A percentile compares a stretch with the other conserved stretches of the same genome.
phyloP scores from a whole-genome alignment of 1,284 basidiomycete species.

The Amylostereum areolatum region DNA sequence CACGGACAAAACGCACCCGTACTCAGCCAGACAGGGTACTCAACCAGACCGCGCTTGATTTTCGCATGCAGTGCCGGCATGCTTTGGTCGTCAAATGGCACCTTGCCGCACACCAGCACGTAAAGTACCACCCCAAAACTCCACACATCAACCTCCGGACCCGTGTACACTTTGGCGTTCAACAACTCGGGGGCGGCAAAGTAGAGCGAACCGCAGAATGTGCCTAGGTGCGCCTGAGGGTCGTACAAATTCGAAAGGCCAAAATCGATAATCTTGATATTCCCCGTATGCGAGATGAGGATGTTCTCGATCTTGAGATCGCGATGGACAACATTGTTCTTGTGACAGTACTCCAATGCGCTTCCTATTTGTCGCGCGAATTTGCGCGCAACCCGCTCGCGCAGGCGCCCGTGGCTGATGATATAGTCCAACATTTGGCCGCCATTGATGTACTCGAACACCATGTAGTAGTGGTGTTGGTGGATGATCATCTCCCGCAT shows the following conservation, averaged over 20 bases:
- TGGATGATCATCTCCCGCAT: constrained; percentile 98
- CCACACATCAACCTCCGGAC: constrained; percentile 98
- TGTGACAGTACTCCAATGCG: constrained; percentile 95
- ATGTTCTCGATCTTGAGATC: constrained; percentile 99
- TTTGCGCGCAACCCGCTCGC: constrained; percentile 93
- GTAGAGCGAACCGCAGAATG: constrained; percentile 97
- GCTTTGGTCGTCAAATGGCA: constrained; percentile 98
- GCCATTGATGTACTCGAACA: constrained; percentile 97
- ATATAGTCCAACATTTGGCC: constrained; percentile 99
- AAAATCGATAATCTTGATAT: constrained; percentile 99
- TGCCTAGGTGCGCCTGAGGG: constrained; percentile 78
- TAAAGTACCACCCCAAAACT: constrained; percentile 98
- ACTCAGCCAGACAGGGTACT: constrained; percentile 96
- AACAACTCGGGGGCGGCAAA: constrained; percentile 97
- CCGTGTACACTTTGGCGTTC: constrained; percentile 94
- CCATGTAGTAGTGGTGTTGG: constrained; percentile 98
- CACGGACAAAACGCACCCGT: constrained; percentile 51
- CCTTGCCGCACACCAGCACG: constrained; percentile 96
- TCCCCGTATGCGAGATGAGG: constrained; percentile 95
- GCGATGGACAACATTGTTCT: constrained; percentile 97
- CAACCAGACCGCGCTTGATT: constrained; percentile 95
- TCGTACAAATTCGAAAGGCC: constrained; percentile 97
- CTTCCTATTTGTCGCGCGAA: constrained; percentile 96
- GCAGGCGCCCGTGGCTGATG: constrained; percentile 94
- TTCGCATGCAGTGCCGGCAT: constrained; percentile 99